These are phyloP conservation scores for Neospora caninum DNA, from an alignment of 169 alveolate species.

Conservation along the genomic window DNA sequence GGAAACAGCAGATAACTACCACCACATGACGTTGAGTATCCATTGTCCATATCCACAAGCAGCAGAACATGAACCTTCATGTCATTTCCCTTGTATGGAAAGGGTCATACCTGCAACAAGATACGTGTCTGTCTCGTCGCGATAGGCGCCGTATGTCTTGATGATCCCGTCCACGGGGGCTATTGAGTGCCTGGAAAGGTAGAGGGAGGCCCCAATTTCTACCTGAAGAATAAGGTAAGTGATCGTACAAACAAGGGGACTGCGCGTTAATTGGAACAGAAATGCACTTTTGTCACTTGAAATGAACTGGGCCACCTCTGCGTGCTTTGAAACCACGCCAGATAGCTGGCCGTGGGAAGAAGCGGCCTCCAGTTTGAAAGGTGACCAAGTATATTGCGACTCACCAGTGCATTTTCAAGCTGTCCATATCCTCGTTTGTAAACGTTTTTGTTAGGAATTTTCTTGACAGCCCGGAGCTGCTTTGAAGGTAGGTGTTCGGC, in stretches of 20 bases:
- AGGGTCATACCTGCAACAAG: slow-evolving; percentile 33
- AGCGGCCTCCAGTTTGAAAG: not conserved
- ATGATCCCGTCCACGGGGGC: slow-evolving; percentile 38
- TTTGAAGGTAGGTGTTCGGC: slow-evolving; percentile 38
- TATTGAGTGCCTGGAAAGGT: slow-evolving; percentile 15
- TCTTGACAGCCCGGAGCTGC: slow-evolving; percentile 48
- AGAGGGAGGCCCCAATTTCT: slow-evolving; percentile 57
- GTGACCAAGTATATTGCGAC: not conserved
- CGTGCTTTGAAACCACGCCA: not conserved
- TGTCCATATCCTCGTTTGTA: slow-evolving; percentile 5
- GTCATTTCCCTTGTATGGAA: not conserved
- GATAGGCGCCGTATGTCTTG: slow-evolving; percentile 20
- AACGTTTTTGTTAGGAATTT: slow-evolving; percentile 44
- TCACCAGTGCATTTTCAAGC: slow-evolving; percentile 52
- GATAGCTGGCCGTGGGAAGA: not conserved
- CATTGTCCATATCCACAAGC: not conserved
- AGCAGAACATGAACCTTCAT: not conserved
- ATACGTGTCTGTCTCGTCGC: slow-evolving; percentile 51
- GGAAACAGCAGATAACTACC: too few relatives aligned
- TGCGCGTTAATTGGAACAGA: not conserved
- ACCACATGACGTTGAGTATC: not conserved
- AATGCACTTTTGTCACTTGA: not conserved
- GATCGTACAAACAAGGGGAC: not conserved
- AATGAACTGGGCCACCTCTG: not conserved
- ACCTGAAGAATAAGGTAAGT: not conserved